Evolutionary conservation across 2,329 filamentous ascomycete species (phyloP).

Genomic region (Fusarium domesticum): DNA sequence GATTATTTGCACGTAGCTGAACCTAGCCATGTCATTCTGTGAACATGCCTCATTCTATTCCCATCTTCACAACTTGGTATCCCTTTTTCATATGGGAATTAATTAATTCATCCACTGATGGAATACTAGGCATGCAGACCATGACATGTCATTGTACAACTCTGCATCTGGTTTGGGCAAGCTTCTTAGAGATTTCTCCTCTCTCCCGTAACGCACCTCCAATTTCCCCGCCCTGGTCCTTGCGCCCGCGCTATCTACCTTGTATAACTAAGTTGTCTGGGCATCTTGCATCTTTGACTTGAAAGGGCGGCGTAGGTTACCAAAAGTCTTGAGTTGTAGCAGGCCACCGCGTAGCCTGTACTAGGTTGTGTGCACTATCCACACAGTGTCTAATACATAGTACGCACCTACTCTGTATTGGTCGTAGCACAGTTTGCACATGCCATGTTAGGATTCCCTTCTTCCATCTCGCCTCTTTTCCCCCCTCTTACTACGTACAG

Average conservation of each 20-base stretch:
- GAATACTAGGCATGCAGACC: too few relatives aligned
- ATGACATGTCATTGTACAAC: background rate
- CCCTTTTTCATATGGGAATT: too few relatives aligned
- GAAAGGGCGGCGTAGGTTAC: background rate
- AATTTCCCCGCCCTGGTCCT: constrained; percentile 32
- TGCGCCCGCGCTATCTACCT: constrained; percentile 28
- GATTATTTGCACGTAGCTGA: too few relatives aligned
- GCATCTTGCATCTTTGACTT: background rate
- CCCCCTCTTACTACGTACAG: constrained; percentile 11
- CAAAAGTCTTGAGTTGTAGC: background rate
- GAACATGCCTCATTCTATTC: too few relatives aligned
- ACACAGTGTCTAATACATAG: too few relatives aligned
- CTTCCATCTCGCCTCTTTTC: constrained; percentile 17
- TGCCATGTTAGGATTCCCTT: background rate
- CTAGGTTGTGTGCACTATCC: too few relatives aligned
- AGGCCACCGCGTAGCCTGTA: too few relatives aligned
- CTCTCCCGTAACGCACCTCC: constrained; percentile 28
- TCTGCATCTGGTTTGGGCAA: constrained; percentile 8
- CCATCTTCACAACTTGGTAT: too few relatives aligned
- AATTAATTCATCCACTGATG: too few relatives aligned
- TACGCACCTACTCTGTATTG: too few relatives aligned
- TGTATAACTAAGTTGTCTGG: constrained; percentile 10
- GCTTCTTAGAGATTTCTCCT: constrained; percentile 9
- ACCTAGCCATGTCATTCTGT: too few relatives aligned
- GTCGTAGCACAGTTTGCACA: background rate